phyloP scores from a whole-genome alignment of 140 eudicot species.

The Anethum foeniculum region DNA sequence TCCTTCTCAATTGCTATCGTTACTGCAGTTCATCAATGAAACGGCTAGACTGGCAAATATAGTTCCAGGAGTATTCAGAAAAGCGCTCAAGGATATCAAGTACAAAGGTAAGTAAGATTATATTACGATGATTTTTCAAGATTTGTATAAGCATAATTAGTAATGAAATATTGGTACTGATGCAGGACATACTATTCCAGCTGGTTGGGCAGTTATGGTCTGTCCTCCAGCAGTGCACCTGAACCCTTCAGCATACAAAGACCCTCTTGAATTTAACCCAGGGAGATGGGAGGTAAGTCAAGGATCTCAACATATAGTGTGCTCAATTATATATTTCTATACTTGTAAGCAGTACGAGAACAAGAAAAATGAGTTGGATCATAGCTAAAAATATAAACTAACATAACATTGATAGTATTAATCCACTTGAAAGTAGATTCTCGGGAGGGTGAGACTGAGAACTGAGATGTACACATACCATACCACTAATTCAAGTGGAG shows the following conservation, averaged over 20 bases:
- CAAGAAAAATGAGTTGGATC: not conserved
- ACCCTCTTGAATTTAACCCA: constrained; percentile 86
- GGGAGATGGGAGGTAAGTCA: constrained; percentile 76
- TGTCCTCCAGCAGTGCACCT: constrained; percentile 90
- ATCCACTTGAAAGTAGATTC: too few species aligned
- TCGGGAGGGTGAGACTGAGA: too few species aligned
- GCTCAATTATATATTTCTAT: constrained; percentile 3
- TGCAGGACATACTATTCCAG: constrained; percentile 86
- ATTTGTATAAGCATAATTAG: constrained; percentile 11
- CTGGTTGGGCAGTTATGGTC: constrained; percentile 95
- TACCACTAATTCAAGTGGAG: too few species aligned
- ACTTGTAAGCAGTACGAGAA: not conserved
- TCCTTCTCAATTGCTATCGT: constrained; percentile 4
- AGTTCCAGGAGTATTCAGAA: constrained; percentile 87
- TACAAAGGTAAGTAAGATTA: constrained; percentile 42
- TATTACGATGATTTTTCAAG: not conserved
- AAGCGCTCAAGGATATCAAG: constrained; percentile 62
- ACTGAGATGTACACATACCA: too few species aligned
- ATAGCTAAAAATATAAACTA: too few species aligned
- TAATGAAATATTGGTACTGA: constrained; percentile 13
- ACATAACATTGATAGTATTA: too few species aligned
- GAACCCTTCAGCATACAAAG: constrained; percentile 47
- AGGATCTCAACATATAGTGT: not conserved
- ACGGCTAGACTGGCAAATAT: constrained; percentile 91
- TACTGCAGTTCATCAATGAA: constrained; percentile 83